These are phyloP conservation scores for Thermochaetoides thermophila DNA, from an alignment of 495 filamentous ascomycete genomes.

Conservation along the genomic window DNA sequence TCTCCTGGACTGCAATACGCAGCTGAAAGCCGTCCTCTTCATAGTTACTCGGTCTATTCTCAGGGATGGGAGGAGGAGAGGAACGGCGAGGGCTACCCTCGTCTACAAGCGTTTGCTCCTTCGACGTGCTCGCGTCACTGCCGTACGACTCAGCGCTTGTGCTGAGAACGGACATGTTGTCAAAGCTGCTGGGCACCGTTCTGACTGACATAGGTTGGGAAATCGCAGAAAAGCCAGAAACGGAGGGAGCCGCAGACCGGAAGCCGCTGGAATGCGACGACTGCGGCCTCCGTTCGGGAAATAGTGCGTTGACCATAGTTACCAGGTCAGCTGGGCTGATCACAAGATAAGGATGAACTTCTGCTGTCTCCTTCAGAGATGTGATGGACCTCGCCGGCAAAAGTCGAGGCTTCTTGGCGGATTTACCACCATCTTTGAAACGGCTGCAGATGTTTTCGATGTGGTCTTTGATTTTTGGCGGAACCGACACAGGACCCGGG, in stretches of 20 bases:
- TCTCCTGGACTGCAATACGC: slow-evolving; percentile 47
- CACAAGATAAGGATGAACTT: slow-evolving; percentile 59
- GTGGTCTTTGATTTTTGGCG: slow-evolving; percentile 51
- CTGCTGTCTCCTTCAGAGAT: slow-evolving; percentile 50
- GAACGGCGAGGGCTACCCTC: slow-evolving; percentile 30
- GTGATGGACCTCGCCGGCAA: slow-evolving; percentile 54
- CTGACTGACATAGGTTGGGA: slow-evolving; percentile 33
- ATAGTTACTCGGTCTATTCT: slow-evolving; percentile 26
- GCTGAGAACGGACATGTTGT: slow-evolving; percentile 48
- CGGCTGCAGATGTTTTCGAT: slow-evolving; percentile 62
- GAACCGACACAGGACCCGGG: slow-evolving; percentile 45
- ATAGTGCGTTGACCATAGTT: slow-evolving; percentile 56
- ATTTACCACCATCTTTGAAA: slow-evolving; percentile 38
- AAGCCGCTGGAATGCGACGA: slow-evolving; percentile 39
- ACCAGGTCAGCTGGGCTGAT: slow-evolving; percentile 58
- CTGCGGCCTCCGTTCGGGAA: slow-evolving; percentile 44
- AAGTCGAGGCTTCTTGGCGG: slow-evolving; percentile 41
- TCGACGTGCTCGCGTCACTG: slow-evolving; percentile 51
- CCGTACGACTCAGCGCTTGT: slow-evolving; percentile 52
- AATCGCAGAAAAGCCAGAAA: slow-evolving; percentile 44
- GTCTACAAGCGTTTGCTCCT: slow-evolving; percentile 47
- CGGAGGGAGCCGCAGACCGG: slow-evolving; percentile 49
- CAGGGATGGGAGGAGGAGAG: slow-evolving; percentile 19
- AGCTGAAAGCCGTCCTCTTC: slow-evolving; percentile 42
- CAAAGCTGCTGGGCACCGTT: slow-evolving; percentile 31